Evolutionary conservation across 257 asterid species (phyloP), one percentile per base, ranked within the genome.

Genomic region (Catharanthus roseus): DNA sequence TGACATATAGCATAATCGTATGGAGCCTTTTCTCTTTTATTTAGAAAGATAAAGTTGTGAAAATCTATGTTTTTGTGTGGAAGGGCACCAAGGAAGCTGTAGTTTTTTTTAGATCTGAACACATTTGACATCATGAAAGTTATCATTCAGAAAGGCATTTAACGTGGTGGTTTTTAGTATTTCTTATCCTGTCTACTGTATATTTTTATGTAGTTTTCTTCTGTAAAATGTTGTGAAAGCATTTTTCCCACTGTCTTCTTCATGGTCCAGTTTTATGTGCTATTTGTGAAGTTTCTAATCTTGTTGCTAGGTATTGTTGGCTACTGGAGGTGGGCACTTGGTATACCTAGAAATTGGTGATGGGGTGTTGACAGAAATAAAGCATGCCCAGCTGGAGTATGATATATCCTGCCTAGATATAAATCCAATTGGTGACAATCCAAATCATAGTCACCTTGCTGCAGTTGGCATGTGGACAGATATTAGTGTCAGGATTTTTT

Each of bases 401-500:
- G 97, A 95, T 78, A 85, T 95, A 80, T 89, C 99, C 31, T 95
- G 99, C 88, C 89, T 95, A 72, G 99, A 95, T 80, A 88, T 95
- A 41, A 91, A 95, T 84, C 96, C 99, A 67, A 87, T 95, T 79
- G 97, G 97, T 57, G 95, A 85, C 33, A 77, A 86, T 88, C 87
- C 91, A 79, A 88, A 85, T 74, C 68, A 78, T 68, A 89, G 99
- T 83, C 85, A 81, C 75, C 86, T 91, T 31, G 99, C 97, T 76
- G 99, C 95, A 9, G 99, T 95, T 73, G 99, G 99, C 34, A 91
- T 91, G 99, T 95, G 99, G 99, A 91, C 90, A n/a, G 99, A 91
- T 85, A 91, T 91, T 74, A 95, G 96, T 77, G 86, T 86, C 68
- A 77, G 89, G 61, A 81, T 75, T 31, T 81, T 70, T 73, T 95